Conservation (phyloP, 2,329 filamentous ascomycete genomes). For the Dactylonectria estremocensis region DNA sequence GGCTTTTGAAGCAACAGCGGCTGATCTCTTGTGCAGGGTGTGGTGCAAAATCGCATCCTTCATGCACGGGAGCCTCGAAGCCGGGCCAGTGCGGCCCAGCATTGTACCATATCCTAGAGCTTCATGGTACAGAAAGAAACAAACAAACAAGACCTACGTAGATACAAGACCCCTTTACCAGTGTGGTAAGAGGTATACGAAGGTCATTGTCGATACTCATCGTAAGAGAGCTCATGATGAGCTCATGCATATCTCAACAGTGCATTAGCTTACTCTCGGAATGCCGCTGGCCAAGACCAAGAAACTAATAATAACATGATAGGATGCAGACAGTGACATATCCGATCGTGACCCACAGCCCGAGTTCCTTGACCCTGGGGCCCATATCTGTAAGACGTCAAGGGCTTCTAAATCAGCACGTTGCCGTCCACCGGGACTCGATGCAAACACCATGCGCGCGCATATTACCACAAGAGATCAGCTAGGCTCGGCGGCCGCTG, state of each 20-base stretch:
- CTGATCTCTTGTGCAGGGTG: neutral
- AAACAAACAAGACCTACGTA: neutral
- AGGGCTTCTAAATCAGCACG: too few relatives aligned
- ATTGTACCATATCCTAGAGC: neutral
- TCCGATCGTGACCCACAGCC: too few relatives aligned
- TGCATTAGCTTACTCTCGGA: neutral
- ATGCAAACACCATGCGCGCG: too few relatives aligned
- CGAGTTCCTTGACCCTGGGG: too few relatives aligned
- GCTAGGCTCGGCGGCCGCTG: too few relatives aligned
- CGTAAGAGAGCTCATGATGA: neutral
- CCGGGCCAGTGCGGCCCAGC: neutral
- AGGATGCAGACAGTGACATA: neutral
- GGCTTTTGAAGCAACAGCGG: neutral
- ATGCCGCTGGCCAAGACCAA: neutral
- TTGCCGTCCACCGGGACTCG: too few relatives aligned
- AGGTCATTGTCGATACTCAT: neutral
- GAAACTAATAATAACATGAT: neutral
- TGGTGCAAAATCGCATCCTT: neutral
- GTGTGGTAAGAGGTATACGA: too few relatives aligned
- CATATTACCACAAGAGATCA: too few relatives aligned
- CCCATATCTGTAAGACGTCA: too few relatives aligned
- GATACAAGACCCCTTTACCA: too few relatives aligned
- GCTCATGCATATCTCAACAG: neutral
- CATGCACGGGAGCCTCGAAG: neutral
- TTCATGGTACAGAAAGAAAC: neutral